A percentile compares a stretch with the other conserved stretches of the same genome.
These are phyloP conservation scores for Scheffersomyces quercinus DNA, from an alignment of 1,139 yeast genomes.

Conservation along the genomic window DNA sequence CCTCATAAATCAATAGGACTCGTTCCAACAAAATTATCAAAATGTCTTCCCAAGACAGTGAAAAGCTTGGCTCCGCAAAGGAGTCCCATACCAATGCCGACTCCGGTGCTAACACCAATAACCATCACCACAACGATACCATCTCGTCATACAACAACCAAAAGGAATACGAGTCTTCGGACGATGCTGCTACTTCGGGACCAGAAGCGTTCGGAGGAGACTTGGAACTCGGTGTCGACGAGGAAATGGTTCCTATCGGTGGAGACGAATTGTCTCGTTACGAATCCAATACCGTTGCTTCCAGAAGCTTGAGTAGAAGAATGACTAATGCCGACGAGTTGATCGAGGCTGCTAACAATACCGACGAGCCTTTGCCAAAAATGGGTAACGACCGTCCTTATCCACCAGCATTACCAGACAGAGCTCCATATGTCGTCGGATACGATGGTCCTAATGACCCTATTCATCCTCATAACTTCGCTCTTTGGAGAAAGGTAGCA, in stretches of 20 bases:
- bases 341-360: constrained; percentile 25
- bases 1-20: no score
- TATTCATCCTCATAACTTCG: constrained; percentile 63
- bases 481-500: constrained; percentile 35
- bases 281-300: constrained; percentile 26
- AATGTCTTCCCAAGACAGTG: no score
- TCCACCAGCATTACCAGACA: constrained; percentile 54
- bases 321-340: constrained; percentile 29
- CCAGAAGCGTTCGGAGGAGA: constrained; percentile 16
- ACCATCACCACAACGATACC: no score
- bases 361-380: constrained; percentile 32
- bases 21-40: no score
- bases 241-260: constrained; percentile 8
- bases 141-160: no score
- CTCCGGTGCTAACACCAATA: no score
- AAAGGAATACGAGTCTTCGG: constrained; percentile 7
- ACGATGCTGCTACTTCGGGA: constrained; percentile 7
- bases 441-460: constrained; percentile 66
- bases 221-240: constrained; percentile 14
- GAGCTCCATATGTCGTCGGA: constrained; percentile 53
- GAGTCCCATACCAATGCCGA: no score
- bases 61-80: no score
- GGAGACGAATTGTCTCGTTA: constrained; percentile 29
- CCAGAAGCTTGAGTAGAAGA: constrained; percentile 26
- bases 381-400: constrained; percentile 61